phyloP scores from a whole-genome alignment of 164 flowering plant genomes.

The Magnolia sinica region DNA sequence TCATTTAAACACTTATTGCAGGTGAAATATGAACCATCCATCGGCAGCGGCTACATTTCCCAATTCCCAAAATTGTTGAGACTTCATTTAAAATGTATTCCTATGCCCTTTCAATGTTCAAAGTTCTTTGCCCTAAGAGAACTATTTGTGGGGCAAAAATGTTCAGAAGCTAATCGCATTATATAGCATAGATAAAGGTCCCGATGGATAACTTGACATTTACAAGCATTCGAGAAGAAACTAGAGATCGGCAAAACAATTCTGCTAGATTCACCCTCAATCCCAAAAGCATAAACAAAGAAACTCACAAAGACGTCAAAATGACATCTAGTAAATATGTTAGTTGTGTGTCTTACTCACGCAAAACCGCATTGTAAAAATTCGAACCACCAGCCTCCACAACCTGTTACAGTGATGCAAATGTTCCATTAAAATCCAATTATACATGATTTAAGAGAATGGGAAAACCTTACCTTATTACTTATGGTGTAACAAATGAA shows the following conservation, averaged over 20 bases:
- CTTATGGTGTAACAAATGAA: neutral
- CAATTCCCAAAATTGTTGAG: too few relatives aligned
- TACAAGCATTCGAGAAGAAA: too few relatives aligned
- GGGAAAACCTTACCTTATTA: neutral
- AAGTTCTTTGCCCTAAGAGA: too few relatives aligned
- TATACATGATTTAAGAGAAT: neutral
- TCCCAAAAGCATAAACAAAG: neutral
- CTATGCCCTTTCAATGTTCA: too few relatives aligned
- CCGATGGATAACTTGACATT: too few relatives aligned
- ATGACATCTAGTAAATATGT: neutral
- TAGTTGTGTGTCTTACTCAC: constrained; percentile 61
- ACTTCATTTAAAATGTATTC: too few relatives aligned
- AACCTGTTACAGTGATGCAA: constrained; percentile 45
- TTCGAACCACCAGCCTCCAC: constrained; percentile 80
- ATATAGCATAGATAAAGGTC: too few relatives aligned
- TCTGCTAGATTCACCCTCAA: neutral
- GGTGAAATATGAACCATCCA: too few relatives aligned
- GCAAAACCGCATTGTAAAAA: constrained; percentile 84
- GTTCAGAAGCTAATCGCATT: too few relatives aligned
- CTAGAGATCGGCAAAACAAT: neutral
- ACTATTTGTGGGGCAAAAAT: too few relatives aligned
- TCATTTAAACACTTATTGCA: too few relatives aligned
- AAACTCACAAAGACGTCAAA: neutral
- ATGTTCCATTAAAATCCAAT: neutral
- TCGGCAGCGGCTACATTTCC: too few relatives aligned